These are phyloP conservation scores for Calonectria multiphialidica DNA, from an alignment of 2,329 filamentous ascomycete genomes.

Conservation along the genomic window DNA sequence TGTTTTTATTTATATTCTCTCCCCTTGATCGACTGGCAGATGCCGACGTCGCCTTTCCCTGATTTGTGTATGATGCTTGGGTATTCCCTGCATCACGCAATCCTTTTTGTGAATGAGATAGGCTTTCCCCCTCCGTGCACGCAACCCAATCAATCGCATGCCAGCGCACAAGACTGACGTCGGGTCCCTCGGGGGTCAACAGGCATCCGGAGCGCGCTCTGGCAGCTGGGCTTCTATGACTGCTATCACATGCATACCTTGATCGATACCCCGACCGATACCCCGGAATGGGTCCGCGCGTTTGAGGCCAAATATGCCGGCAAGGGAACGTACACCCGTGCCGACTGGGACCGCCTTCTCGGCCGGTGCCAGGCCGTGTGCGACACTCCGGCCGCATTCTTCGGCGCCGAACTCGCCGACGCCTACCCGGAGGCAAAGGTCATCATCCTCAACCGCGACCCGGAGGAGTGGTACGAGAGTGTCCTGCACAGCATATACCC, in stretches of 20 bases:
- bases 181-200: constrained; percentile 22
- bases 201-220: constrained; percentile 51
- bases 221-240: constrained; percentile 51
- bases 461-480: constrained; percentile 50
- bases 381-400: constrained; percentile 69
- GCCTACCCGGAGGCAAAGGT: constrained; percentile 52
- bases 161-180: not conserved
- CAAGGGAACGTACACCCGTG: constrained; percentile 47
- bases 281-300: constrained; percentile 47
- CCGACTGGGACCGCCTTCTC: constrained; percentile 60
- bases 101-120: constrained; percentile 7
- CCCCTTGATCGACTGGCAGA: not conserved
- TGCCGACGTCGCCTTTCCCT: not conserved
- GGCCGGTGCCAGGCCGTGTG: constrained; percentile 63
- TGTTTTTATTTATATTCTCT: constrained; percentile 23
- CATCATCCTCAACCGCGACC: constrained; percentile 54
- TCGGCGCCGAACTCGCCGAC: constrained; percentile 51
- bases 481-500: constrained; percentile 47
- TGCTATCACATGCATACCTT: constrained; percentile 52
- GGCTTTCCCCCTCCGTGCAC: not conserved
- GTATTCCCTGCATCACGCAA: constrained; percentile 20
- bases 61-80: not conserved
- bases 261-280: constrained; percentile 41
- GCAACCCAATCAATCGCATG: not conserved
- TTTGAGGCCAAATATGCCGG: constrained; percentile 48